Base-by-base conservation (phyloP, 148 eudicot species). In the Cornus florida region DNA sequence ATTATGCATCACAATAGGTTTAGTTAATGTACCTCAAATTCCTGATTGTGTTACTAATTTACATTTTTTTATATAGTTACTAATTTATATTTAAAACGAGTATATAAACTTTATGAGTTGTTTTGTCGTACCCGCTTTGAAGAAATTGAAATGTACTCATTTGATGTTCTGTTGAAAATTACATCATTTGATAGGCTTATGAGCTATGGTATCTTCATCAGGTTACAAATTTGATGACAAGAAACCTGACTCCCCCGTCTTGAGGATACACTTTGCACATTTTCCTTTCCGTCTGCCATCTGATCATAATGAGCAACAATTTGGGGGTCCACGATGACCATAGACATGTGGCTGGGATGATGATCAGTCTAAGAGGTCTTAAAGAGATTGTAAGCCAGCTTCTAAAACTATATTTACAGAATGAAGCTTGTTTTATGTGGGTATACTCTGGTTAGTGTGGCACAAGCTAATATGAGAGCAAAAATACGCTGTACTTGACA, bases 141-240 rank as follows among this genome's bases (percentile, higher is more conserved):
- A 39, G 23, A 31, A 13, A 7, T 16, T 23, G 17, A 5, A 48
- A 8, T 53, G n/a, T 35, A 35, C 46, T 24, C 13, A n/a, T 35
- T 48, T 5, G 5, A 22, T 20, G 31, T 57, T 62, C 41, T 53
- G 53, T 50, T 69, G 16, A 1, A 35, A 39, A 10, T 43, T 78
- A 3, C 46, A 32, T 28, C 8, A 35, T 12, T 32, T 77, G 67
- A n/a, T 31, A 22, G 24, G 22, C 20, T 59, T 72, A n/a, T 68
- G 46, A 43, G 28, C 62, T 71, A 69, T 28, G 74, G 38, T 35
- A 35, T 79, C 79, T 46, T 60, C 57, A 78, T 81, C 94, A 95
- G 98, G 96, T 70, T 95, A 95, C 88, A 88, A 91, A 80, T 95
- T 95, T 76, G 98, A 95, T 69, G 90, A 95, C 78, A 91, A 87